Percentiles rank a stretch among this genome's conserved stretches.
These are phyloP conservation scores for Boletus patriciae DNA, from an alignment of 768 basidiomycete genomes.

Conservation along the genomic window DNA sequence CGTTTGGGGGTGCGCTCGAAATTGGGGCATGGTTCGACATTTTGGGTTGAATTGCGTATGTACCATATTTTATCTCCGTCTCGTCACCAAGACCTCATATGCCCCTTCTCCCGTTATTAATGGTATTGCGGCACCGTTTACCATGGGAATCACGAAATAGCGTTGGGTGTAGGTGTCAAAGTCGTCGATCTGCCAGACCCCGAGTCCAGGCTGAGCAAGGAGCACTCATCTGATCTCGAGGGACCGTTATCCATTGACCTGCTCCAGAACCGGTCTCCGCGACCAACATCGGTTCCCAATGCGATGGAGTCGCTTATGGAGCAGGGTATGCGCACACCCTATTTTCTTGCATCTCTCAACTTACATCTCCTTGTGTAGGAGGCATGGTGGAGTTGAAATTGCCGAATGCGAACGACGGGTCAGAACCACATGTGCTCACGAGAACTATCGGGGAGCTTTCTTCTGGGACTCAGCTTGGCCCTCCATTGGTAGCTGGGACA, in stretches of 20 bases:
- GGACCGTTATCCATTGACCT: constrained; percentile 30
- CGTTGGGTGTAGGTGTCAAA: constrained; percentile 69
- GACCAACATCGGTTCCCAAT: constrained; percentile 24
- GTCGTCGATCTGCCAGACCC: constrained; percentile 36
- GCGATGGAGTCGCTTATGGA: constrained; percentile 71
- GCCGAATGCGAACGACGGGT: constrained; percentile 36
- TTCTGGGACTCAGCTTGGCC: constrained; percentile 36
- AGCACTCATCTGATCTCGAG: constrained; percentile 21
- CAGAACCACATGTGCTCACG: constrained; percentile 38
- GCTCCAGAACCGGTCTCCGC: constrained; percentile 15
- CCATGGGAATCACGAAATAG: constrained; percentile 23
- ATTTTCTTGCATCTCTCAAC: neutral
- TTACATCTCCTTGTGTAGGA: constrained; percentile 34
- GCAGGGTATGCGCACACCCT: constrained; percentile 40
- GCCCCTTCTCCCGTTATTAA: constrained; percentile 2
- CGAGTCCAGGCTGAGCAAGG: constrained; percentile 22
- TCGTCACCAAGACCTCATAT: constrained; percentile 11
- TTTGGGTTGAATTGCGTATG: constrained; percentile 81
- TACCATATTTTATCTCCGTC: constrained; percentile 17
- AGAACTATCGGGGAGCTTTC: constrained; percentile 45
- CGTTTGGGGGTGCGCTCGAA: constrained; percentile 69
- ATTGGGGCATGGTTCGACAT: constrained; percentile 72
- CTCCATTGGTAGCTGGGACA: constrained; percentile 14
- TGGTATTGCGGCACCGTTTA: constrained; percentile 6
- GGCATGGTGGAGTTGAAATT: constrained; percentile 59